These are phyloP conservation scores for Rhododendron mucronatum DNA, from an alignment of 148 eudicot species.

Conservation along the genomic window DNA sequence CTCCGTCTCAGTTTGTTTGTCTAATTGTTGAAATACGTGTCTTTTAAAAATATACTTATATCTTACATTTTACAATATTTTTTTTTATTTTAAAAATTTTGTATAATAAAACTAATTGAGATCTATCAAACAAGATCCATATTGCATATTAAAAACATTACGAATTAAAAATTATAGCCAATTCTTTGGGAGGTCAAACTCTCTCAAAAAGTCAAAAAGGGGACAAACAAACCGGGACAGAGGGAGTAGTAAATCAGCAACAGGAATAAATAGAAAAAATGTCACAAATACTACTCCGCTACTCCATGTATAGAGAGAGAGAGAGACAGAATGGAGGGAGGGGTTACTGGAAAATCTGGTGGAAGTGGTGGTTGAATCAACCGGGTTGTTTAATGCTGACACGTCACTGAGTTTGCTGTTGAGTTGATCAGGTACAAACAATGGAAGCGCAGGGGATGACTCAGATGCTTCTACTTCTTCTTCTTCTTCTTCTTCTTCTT, in stretches of 20 bases:
- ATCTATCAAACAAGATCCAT: too few relatives aligned
- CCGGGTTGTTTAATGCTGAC: slow-evolving; percentile 28
- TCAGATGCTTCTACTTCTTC: slow-evolving; percentile 5
- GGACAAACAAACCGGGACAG: too few relatives aligned
- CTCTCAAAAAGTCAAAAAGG: too few relatives aligned
- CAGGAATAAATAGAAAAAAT: background rate
- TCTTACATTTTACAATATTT: too few relatives aligned
- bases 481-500: slow-evolving; percentile 20
- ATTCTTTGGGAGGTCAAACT: too few relatives aligned
- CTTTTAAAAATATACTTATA: too few relatives aligned
- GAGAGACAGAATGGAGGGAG: slow-evolving; percentile 2
- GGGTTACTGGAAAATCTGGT: slow-evolving; percentile 44
- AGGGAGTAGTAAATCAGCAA: background rate
- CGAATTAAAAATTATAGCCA: too few relatives aligned
- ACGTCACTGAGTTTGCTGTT: slow-evolving; percentile 23
- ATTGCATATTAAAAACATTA: too few relatives aligned
- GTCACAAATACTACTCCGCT: background rate
- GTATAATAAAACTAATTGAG: too few relatives aligned
- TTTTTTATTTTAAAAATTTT: too few relatives aligned
- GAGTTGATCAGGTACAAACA: slow-evolving; percentile 48
- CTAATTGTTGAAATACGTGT: too few relatives aligned
- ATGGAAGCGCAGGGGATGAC: slow-evolving; percentile 52
- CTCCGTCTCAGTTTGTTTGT: too few relatives aligned
- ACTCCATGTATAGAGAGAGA: background rate
- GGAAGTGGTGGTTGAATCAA: slow-evolving; percentile 30